Conservation (phyloP, 1,284 basidiomycete species). For the Puccinia horiana region DNA sequence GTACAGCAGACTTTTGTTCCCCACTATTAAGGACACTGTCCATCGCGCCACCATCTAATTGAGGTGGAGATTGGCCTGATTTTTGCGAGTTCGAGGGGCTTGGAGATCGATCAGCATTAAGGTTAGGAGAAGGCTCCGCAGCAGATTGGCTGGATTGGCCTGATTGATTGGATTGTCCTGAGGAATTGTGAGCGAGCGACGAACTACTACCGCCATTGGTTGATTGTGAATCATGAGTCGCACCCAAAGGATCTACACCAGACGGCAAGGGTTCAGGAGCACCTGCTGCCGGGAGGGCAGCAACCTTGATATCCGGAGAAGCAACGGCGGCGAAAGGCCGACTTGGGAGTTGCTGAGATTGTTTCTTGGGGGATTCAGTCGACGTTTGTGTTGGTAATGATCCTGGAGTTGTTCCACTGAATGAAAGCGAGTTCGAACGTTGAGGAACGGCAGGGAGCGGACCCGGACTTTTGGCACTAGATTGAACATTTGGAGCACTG, state of each 20-base stretch:
- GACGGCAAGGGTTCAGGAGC: slow-evolving; percentile 4
- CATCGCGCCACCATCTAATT: slow-evolving; percentile 1
- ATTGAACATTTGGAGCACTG: slow-evolving; percentile 48
- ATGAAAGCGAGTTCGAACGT: slow-evolving; percentile 45
- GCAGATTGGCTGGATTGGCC: slow-evolving; percentile 25
- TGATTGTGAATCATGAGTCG: slow-evolving; percentile 26
- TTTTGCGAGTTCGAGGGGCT: slow-evolving; percentile 41
- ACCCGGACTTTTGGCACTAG: slow-evolving; percentile 44
- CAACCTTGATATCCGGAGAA: slow-evolving; percentile 57
- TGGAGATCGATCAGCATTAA: slow-evolving; percentile 28
- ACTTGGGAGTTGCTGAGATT: slow-evolving; percentile 57
- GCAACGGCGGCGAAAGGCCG: slow-evolving; percentile 60
- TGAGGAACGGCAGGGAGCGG: slow-evolving; percentile 19
- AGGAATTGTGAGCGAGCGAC: slow-evolving; percentile 28
- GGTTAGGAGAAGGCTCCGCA: slow-evolving; percentile 14
- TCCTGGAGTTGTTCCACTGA: slow-evolving; percentile 21
- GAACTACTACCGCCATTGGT: slow-evolving; percentile 42
- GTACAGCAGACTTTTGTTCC: background rate
- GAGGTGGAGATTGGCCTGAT: slow-evolving; percentile 36
- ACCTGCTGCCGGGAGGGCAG: slow-evolving; percentile 59
- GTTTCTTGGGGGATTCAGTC: slow-evolving; percentile 43
- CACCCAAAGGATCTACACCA: slow-evolving; percentile 22
- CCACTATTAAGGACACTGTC: slow-evolving; percentile 14
- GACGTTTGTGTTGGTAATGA: slow-evolving; percentile 54
- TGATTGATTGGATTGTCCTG: slow-evolving; percentile 39